Conservation (phyloP, 192 early-diverging fungal genomes). For the Backusella psychrophila region DNA sequence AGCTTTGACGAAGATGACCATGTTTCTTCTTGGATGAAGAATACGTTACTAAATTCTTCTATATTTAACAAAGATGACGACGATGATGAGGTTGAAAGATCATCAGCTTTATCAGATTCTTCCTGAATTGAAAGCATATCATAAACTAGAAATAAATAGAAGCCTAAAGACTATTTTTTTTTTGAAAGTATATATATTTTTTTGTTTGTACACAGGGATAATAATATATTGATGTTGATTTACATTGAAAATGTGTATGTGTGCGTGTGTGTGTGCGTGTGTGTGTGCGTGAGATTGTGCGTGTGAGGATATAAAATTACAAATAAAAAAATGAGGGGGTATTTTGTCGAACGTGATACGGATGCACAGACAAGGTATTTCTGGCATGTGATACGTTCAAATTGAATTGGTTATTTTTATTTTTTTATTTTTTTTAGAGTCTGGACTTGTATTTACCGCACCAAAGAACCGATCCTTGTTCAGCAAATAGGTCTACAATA, state of each 20-base stretch:
- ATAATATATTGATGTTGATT: conserved; percentile 1
- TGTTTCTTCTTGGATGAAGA: conserved; percentile 10
- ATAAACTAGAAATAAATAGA: not conserved
- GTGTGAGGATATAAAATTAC: conserved; percentile 3
- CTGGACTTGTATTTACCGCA: conserved; percentile 18
- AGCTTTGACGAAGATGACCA: not conserved
- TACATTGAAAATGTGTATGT: not conserved
- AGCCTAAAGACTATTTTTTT: not conserved
- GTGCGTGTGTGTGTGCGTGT: not conserved
- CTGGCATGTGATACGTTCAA: not conserved
- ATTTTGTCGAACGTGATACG: not conserved
- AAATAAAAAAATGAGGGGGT: not conserved
- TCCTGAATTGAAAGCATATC: not conserved
- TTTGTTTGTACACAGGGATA: not conserved
- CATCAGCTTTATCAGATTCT: conserved; percentile 12
- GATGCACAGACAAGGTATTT: not conserved
- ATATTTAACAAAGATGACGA: conserved; percentile 14
- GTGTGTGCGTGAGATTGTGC: not conserved
- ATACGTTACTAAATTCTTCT: not conserved
- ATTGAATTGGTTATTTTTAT: not conserved
- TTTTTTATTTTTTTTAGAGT: not conserved
- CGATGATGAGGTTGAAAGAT: not conserved
- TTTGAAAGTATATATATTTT: not conserved
- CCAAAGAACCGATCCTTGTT: conserved; percentile 20
- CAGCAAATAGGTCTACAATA: conserved; percentile 31